These are phyloP conservation scores for Nicotiana sylvestris DNA, from an alignment of 257 asterid species.

Conservation along the genomic window DNA sequence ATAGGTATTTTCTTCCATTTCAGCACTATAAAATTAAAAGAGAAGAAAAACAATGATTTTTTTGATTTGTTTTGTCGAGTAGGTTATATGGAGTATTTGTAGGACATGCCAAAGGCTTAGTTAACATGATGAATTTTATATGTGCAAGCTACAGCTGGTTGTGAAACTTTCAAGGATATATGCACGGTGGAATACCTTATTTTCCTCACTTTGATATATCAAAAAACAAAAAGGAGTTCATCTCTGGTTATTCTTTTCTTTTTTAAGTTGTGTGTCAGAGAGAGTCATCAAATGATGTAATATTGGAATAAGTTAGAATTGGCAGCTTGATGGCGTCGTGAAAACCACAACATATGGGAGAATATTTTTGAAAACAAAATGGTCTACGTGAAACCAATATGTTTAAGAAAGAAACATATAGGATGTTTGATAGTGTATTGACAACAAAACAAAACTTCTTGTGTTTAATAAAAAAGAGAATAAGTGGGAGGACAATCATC, in stretches of 20 bases:
- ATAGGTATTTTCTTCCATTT: conserved; percentile 6
- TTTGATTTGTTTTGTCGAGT: background rate
- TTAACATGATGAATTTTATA: conserved; percentile 6
- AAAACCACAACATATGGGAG: background rate
- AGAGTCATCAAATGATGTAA: background rate
- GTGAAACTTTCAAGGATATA: conserved; percentile 58
- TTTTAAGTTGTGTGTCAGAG: background rate
- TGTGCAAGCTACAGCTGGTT: conserved; percentile 45
- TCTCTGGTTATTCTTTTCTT: background rate
- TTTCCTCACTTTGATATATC: conserved; percentile 23
- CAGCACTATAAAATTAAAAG: background rate
- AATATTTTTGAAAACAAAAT: background rate
- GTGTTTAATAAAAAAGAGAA: background rate
- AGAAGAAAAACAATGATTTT: background rate
- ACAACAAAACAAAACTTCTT: background rate
- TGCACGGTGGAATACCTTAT: background rate
- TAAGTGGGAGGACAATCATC: background rate
- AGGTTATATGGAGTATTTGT: background rate
- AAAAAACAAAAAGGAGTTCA: background rate
- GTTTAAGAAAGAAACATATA: background rate
- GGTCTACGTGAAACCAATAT: background rate
- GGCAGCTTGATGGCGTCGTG: background rate
- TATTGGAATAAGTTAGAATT: background rate
- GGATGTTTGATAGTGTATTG: background rate
- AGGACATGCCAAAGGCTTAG: background rate